Percentiles rank a stretch among this genome's conserved stretches.
Evolutionary conservation across 75 land plant genomes (phyloP).

Genomic region (Chamaecyparis obtusa): DNA sequence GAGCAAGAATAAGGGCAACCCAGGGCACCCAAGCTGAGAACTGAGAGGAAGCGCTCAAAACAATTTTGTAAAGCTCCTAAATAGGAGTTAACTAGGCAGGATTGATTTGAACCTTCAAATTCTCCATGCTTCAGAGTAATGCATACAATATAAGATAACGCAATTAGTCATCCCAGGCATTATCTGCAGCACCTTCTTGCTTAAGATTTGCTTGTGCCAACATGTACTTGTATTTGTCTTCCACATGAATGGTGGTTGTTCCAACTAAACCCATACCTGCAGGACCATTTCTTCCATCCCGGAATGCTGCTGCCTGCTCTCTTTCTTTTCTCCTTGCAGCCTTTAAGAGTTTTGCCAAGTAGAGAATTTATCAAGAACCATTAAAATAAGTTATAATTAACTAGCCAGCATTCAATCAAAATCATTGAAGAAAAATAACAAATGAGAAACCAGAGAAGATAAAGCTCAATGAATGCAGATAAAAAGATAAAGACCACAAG

Average conservation of each 20-base stretch:
- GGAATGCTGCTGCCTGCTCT: constrained; percentile 73
- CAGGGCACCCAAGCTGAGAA: not conserved
- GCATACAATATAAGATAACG: not conserved
- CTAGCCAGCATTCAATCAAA: not conserved
- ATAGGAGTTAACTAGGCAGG: not conserved
- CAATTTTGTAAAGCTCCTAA: not conserved
- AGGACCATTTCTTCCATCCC: constrained; percentile 50
- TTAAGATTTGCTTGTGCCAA: constrained; percentile 39
- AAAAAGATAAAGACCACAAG: not conserved
- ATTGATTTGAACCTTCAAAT: not conserved
- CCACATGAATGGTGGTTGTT: constrained; percentile 54
- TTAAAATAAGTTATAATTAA: not conserved
- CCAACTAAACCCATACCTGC: constrained; percentile 41
- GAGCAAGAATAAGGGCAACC: not conserved
- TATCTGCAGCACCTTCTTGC: constrained; percentile 71
- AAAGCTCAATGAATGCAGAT: not conserved
- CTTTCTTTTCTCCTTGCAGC: constrained; percentile 75
- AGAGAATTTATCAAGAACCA: not conserved
- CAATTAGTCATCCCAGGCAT: constrained; percentile 82
- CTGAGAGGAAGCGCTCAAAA: not conserved
- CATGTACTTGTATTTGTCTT: constrained; percentile 80
- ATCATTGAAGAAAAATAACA: not conserved
- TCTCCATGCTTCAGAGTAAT: not conserved
- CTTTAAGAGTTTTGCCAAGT: constrained; percentile 13
- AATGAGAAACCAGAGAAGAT: not conserved